phyloP scores from a whole-genome alignment of 345 rosid species.

The Arabis alpina region DNA sequence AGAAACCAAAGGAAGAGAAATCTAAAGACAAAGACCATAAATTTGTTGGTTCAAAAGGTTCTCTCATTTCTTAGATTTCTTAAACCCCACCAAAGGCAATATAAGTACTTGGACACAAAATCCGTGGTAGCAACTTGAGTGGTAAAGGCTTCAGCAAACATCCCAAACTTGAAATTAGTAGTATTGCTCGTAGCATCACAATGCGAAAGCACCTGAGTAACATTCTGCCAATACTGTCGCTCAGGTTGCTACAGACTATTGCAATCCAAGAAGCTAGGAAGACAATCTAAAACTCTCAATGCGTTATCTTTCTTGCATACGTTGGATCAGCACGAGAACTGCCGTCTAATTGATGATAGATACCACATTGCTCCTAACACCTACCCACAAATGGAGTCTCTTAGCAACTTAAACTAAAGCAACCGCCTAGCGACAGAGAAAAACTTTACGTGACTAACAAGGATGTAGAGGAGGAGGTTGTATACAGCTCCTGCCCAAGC shows the following conservation, averaged over 20 bases:
- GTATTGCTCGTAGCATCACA: slow-evolving; percentile 60
- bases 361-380: slow-evolving; percentile 89
- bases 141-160: slow-evolving; percentile 76
- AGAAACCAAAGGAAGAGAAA: neutral
- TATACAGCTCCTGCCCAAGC: slow-evolving; percentile 93
- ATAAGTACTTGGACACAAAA: slow-evolving; percentile 63
- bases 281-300: slow-evolving; percentile 52
- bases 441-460: slow-evolving; percentile 71
- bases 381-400: slow-evolving; percentile 44
- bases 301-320: slow-evolving; percentile 60
- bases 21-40: neutral
- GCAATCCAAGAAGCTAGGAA: slow-evolving; percentile 69
- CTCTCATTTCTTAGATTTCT: slow-evolving; percentile 75
- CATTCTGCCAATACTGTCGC: slow-evolving; percentile 69
- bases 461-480: slow-evolving; percentile 76
- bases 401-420: slow-evolving; percentile 6
- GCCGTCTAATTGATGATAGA: slow-evolving; percentile 67
- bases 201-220: slow-evolving; percentile 57
- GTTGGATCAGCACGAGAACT: slow-evolving; percentile 72
- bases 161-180: slow-evolving; percentile 66
- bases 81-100: slow-evolving; percentile 95
- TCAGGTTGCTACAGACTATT: slow-evolving; percentile 48
- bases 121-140: slow-evolving; percentile 60
- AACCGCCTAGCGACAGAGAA: neutral
- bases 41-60: neutral